A percentile compares a stretch with the other conserved stretches of the same genome.
Evolutionary conservation across 2,329 filamentous ascomycete genomes (phyloP).

Genomic region (Nannizzia gypsea): DNA sequence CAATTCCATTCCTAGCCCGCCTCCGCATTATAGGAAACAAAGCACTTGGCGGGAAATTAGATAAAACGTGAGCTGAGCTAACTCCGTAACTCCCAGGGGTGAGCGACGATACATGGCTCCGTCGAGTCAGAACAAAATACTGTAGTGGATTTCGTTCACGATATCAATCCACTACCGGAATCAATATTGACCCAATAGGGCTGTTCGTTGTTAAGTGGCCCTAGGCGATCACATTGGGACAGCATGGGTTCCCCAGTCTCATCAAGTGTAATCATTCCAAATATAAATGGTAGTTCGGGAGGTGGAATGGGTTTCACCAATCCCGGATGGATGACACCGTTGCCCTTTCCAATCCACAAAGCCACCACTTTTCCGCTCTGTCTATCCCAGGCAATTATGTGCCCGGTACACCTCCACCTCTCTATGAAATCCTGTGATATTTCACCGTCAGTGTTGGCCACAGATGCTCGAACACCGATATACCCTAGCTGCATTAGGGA

Average conservation of each 20-base stretch:
- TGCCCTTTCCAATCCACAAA: constrained; percentile 21
- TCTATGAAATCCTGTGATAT: constrained; percentile 1
- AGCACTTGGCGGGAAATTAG: too few species aligned
- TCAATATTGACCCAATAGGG: constrained; percentile 22
- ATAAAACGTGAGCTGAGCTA: background rate
- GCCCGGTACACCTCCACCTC: constrained; percentile 25
- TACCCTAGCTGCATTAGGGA: constrained; percentile 30
- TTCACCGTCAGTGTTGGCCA: background rate
- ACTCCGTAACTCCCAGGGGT: background rate
- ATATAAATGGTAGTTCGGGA: background rate
- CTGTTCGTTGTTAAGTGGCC: constrained; percentile 7
- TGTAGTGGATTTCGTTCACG: background rate
- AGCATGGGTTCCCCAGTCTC: background rate
- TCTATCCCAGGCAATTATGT: constrained; percentile 29
- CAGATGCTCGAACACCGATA: constrained; percentile 18
- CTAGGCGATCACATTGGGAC: background rate
- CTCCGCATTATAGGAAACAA: too few species aligned
- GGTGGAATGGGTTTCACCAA: constrained; percentile 13
- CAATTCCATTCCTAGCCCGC: background rate
- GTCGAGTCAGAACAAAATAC: background rate
- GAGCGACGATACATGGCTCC: background rate
- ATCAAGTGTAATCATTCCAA: background rate
- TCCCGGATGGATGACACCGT: constrained; percentile 18
- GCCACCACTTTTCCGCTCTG: constrained; percentile 20
- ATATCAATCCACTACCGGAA: constrained; percentile 13